Evolutionary conservation across 805 yeast genomes (phyloP).

Genomic region (Metschnikowia picachoensis): DNA sequence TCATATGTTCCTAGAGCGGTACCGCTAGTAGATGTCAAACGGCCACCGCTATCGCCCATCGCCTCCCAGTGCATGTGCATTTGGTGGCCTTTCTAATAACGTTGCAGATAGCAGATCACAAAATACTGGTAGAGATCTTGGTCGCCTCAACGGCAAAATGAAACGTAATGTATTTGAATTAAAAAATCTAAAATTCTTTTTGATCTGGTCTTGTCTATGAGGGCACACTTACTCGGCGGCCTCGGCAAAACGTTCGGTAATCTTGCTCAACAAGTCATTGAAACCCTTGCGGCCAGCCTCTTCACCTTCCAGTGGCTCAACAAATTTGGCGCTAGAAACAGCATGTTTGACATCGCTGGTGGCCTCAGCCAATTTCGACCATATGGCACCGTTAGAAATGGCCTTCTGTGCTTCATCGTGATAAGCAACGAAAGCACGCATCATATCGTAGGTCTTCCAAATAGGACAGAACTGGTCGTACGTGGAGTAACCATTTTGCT

Average conservation of each 20-base stretch:
- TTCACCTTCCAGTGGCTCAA: conserved; percentile 92
- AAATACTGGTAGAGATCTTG: background rate
- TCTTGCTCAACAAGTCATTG: conserved; percentile 65
- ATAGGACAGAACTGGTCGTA: conserved; percentile 99
- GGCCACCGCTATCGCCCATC: conserved; percentile 3
- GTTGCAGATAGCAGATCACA: background rate
- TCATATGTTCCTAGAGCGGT: conserved; percentile 12
- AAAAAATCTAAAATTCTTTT: conserved; percentile 6
- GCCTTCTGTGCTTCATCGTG: conserved; percentile 98
- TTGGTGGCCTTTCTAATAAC: conserved; percentile 8
- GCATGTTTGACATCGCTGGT: conserved; percentile 90
- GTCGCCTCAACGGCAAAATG: background rate
- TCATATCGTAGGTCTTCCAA: conserved; percentile 98
- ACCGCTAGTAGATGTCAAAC: conserved; percentile 10
- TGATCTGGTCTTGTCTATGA: background rate
- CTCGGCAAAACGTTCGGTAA: conserved; percentile 91
- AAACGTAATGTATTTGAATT: background rate
- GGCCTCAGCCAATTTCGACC: conserved; percentile 88
- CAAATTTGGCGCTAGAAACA: conserved; percentile 92
- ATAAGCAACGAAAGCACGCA: conserved; percentile 89
- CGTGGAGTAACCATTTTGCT: conserved; percentile 97
- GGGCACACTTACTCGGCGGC: conserved; percentile 66
- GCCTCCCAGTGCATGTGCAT: conserved; percentile 6
- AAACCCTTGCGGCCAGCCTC: conserved; percentile 72
- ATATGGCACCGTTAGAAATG: conserved; percentile 84